Evolutionary conservation across 192 early-diverging fungal genomes (phyloP).

Genomic region (Paraglomus brasilianum): DNA sequence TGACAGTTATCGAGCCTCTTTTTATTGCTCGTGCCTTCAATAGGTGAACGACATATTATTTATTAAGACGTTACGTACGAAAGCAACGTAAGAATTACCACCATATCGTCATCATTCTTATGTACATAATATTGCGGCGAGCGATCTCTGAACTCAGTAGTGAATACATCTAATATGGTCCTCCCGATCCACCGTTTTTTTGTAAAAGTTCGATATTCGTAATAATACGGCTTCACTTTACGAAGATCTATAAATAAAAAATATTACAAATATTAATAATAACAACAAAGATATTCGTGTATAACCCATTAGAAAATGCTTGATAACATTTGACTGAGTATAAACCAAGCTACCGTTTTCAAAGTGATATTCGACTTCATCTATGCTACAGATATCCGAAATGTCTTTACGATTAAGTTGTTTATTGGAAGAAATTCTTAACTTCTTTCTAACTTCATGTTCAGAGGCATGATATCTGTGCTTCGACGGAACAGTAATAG

Average conservation of each 20-base stretch:
- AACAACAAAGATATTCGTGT: too few relatives aligned
- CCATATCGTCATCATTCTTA: not conserved
- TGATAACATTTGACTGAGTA: too few relatives aligned
- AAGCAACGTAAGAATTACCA: not conserved
- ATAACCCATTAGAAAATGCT: too few relatives aligned
- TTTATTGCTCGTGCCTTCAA: conserved; percentile 68
- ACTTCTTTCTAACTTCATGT: too few relatives aligned
- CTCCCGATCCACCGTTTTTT: conserved; percentile 89
- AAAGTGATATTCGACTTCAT: too few relatives aligned
- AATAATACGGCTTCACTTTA: conserved; percentile 85
- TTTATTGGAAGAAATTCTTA: too few relatives aligned
- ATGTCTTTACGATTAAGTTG: too few relatives aligned
- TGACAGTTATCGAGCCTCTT: conserved; percentile 81
- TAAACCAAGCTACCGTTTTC: too few relatives aligned
- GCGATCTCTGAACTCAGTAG: conserved; percentile 87
- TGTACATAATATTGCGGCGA: conserved; percentile 76
- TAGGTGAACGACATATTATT: not conserved
- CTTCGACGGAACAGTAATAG: too few relatives aligned
- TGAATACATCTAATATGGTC: conserved; percentile 77
- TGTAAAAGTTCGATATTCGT: conserved; percentile 74
- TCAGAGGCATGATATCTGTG: too few relatives aligned
- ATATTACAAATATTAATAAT: too few relatives aligned
- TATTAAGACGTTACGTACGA: conserved; percentile 10
- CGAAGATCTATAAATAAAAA: conserved; percentile 54
- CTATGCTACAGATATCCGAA: too few relatives aligned